Evolutionary conservation across 352 stramenopile genomes (phyloP), one percentile per base, ranked within the genome.

Genomic region (Phytophthora vignae): DNA sequence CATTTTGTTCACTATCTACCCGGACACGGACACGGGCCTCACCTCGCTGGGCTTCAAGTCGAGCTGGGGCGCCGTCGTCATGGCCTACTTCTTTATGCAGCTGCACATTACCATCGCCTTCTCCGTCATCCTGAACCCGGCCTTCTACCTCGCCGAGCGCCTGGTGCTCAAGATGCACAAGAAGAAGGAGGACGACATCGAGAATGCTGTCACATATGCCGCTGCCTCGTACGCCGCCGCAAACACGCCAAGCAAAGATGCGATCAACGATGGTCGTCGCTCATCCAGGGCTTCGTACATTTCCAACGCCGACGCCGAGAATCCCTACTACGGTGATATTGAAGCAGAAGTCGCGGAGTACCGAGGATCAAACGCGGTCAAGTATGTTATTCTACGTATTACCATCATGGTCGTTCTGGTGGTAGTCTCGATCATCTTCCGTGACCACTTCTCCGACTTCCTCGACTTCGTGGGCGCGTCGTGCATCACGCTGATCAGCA

Each of bases 1-100:
- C 73, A 73, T 40, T 40, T 73, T 88, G 25, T 88, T 83, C 72
- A 66, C 76, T 22, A 86, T 88, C 55, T 84, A 72, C 59, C 71
- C 69, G 25, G 40, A 83, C 58, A 29, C 52, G 33, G 52, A 29
- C 10, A 77, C 44, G 17, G 69, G 73, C 15, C 58, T 83, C 17
- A 72, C 72, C 14, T 69, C 69, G 29, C 69, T 85, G 42, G 77
- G 76, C 36, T 82, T 83, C 60, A 62, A 60, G 22, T 73, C 74
- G 27, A 44, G 74, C 67, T 67, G 74, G 55, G 74, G 71, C 14
- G 61, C 67, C 33, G 67, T 74, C 44, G 60, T 74, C 60, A 74
- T 74, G 67, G 67, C 67, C 22, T 70, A 71, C 61, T 69, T 74
- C 54, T 69, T 74, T 60, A 70, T 74, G 67, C 67, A 74, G 60